Percentiles rank a stretch among this genome's conserved stretches.
Conservation (phyloP, 768 basidiomycete species). For the Leccinum ochraceum region DNA sequence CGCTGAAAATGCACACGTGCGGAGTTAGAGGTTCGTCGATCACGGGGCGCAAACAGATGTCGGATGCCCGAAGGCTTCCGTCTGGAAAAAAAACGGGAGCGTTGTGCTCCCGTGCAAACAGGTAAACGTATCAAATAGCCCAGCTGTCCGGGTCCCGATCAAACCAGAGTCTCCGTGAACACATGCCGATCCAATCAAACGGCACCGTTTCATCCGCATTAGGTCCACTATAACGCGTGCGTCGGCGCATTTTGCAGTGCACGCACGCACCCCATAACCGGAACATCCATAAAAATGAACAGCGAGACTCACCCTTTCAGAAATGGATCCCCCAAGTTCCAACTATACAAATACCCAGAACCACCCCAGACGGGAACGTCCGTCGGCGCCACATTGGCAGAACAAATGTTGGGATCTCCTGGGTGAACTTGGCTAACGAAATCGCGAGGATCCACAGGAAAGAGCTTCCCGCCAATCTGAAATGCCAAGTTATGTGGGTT, state of each 20-base stretch:
- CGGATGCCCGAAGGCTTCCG: conserved; percentile 19
- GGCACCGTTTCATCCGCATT: conserved; percentile 2
- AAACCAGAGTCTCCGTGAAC: neutral
- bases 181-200: neutral
- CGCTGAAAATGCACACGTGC: conserved; percentile 40
- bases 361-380: conserved; percentile 58
- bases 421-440: conserved; percentile 48
- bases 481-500: conserved; percentile 66
- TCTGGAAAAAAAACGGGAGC: conserved; percentile 5
- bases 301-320: conserved; percentile 59
- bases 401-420: conserved; percentile 45
- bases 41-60: neutral
- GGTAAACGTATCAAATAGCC: neutral
- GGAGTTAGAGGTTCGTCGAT: neutral
- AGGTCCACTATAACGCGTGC: conserved; percentile 3
- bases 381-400: conserved; percentile 56
- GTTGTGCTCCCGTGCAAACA: neutral
- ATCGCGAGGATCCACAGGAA: conserved; percentile 77
- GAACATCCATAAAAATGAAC: neutral
- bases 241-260: neutral
- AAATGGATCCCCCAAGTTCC: conserved; percentile 79
- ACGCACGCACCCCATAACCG: neutral
- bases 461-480: conserved; percentile 64
- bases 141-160: conserved; percentile 7
- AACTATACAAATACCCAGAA: conserved; percentile 63